phyloP scores from a whole-genome alignment of 148 eudicot species.

The Bassia scoparia region DNA sequence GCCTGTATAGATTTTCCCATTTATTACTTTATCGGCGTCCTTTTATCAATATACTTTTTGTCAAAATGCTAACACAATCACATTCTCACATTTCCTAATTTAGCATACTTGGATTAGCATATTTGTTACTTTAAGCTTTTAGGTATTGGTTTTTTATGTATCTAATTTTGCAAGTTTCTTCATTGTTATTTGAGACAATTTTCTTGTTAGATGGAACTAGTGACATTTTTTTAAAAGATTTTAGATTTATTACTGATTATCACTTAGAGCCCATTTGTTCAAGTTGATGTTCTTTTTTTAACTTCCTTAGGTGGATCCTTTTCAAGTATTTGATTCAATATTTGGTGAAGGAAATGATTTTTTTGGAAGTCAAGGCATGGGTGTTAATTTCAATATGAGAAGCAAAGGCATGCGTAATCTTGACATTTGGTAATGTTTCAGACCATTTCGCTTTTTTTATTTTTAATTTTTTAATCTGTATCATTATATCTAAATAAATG shows the following conservation, averaged over 20 bases:
- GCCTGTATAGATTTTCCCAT: background rate
- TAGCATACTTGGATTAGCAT: background rate
- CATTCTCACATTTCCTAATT: background rate
- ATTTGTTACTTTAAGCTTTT: background rate
- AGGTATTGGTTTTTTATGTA: background rate
- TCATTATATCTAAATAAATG: too few relatives aligned
- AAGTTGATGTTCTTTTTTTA: slow-evolving; percentile 18
- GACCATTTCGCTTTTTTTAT: background rate
- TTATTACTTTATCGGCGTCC: background rate
- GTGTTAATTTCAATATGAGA: slow-evolving; percentile 39
- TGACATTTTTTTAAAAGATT: background rate
- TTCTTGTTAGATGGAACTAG: background rate
- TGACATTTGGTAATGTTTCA: slow-evolving; percentile 61
- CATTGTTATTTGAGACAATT: background rate
- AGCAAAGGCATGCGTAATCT: slow-evolving; percentile 44
- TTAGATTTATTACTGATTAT: background rate
- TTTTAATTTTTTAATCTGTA: background rate
- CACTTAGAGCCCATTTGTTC: background rate
- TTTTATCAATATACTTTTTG: background rate
- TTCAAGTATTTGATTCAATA: slow-evolving; percentile 64
- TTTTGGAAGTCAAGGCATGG: slow-evolving; percentile 58
- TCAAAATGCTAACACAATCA: background rate
- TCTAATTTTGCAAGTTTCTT: background rate
- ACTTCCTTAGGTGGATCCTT: slow-evolving; percentile 63
- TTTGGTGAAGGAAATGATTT: slow-evolving; percentile 63